Evolutionary conservation across 1,284 basidiomycete genomes (phyloP), one percentile per base, ranked within the genome.

Genomic region (Erythrobasidium hasegawianum): DNA sequence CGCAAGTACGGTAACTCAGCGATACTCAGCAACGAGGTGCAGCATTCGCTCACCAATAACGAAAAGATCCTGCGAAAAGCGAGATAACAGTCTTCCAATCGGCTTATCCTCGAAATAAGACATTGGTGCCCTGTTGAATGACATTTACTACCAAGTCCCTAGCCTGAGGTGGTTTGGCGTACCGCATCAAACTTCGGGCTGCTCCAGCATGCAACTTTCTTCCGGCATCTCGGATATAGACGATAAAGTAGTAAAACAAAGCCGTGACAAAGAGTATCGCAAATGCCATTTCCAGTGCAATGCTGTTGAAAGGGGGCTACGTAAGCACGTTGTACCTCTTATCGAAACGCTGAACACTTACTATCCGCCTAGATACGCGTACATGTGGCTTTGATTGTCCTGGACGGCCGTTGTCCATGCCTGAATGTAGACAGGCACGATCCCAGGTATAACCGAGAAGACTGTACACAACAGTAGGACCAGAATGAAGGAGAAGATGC

Each of bases 61-160:
- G 40, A 50, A 65, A 16, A 65, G 43, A 53, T 65, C 62, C 22
- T 65, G 62, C 26, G 55, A 58, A 20, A 65, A 65, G 14, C 62
- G 41, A 4, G 62, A 58, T 16, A 65, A n/a, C 14, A 65, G 47
- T 13, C 62, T 56, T 24, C 62, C 62, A 18, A 65, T 58, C 4
- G 62, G 62, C 57, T 58, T 50, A 20, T 58, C 53, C 9, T 65
- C 56, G 54, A 65, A 65, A 33, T 58, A 65, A 4, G 62, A 58
- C 1, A 58, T 22, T 7, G 55, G 29, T 13, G 62, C 39, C 33
- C 62, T 64, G 55, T 18, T 13, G 57, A 45, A 10, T 33, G 13
- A 18, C 18, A n/a, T n/a, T n/a, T n/a, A n/a, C n/a, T n/a, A n/a
- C n/a, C n/a, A n/a, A n/a, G n/a, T n/a, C n/a, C n/a, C n/a, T n/a